These are phyloP conservation scores for Ashbya aceris DNA, from an alignment of 1,139 yeast species.

Conservation along the genomic window DNA sequence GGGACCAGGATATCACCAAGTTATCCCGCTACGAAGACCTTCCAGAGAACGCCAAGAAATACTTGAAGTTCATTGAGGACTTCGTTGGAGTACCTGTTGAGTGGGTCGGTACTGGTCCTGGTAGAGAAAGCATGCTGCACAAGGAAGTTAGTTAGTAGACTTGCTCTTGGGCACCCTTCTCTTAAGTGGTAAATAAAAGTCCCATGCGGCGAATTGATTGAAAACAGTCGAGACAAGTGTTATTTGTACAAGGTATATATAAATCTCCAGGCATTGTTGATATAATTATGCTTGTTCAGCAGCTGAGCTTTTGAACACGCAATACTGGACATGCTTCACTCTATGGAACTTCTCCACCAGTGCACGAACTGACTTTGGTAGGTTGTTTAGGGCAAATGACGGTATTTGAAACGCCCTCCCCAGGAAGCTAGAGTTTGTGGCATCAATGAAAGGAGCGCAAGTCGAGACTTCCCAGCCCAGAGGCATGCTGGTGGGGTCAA, in stretches of 20 bases:
- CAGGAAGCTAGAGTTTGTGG: slow-evolving; percentile 31
- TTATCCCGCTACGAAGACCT: slow-evolving; percentile 62
- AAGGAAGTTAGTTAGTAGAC: slow-evolving; percentile 13
- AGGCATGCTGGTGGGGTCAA: slow-evolving; percentile 21
- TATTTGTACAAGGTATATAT: slow-evolving; percentile 1
- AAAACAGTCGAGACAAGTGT: not conserved
- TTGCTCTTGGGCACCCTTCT: not conserved
- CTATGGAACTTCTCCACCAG: slow-evolving; percentile 18
- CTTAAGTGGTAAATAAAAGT: not conserved
- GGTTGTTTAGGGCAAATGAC: slow-evolving; percentile 6
- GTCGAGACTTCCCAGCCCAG: slow-evolving; percentile 28
- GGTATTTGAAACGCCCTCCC: slow-evolving; percentile 36
- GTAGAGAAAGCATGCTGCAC: slow-evolving; percentile 72
- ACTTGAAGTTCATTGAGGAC: slow-evolving; percentile 77
- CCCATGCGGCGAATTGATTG: not conserved
- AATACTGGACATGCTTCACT: slow-evolving; percentile 22
- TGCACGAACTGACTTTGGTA: slow-evolving; percentile 8
- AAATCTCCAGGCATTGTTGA: not conserved
- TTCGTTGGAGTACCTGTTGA: slow-evolving; percentile 74
- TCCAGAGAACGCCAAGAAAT: slow-evolving; percentile 80
- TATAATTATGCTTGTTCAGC: not conserved
- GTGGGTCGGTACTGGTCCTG: slow-evolving; percentile 99
- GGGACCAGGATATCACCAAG: slow-evolving; percentile 79
- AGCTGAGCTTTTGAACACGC: slow-evolving; percentile 18
- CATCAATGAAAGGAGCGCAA: slow-evolving; percentile 33